Conservation (phyloP, 163 green algal genomes). For the Scenedesmus sp. region DNA sequence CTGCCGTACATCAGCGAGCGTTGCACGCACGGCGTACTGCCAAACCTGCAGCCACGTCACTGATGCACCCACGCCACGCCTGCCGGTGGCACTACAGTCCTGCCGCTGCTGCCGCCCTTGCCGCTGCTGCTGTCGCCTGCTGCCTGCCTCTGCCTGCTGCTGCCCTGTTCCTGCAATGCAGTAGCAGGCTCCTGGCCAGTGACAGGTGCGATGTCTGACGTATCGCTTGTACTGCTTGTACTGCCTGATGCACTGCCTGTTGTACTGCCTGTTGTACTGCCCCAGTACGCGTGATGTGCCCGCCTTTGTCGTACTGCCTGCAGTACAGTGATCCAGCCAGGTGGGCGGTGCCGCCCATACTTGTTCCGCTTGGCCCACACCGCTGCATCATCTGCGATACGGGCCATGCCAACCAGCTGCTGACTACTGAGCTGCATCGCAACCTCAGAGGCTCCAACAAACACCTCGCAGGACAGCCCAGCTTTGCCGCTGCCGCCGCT, state of each 20-base stretch:
- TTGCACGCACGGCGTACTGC: constrained; percentile 80
- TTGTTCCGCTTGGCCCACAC: constrained; percentile 67
- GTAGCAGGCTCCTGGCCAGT: not conserved
- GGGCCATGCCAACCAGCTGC: constrained; percentile 64
- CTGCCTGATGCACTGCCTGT: not conserved
- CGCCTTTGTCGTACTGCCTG: constrained; percentile 39
- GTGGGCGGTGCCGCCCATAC: constrained; percentile 73
- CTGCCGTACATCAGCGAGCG: constrained; percentile 71
- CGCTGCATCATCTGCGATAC: constrained; percentile 62
- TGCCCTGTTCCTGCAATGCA: not conserved
- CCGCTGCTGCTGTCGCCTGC: constrained; percentile 9
- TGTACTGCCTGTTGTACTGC: not conserved
- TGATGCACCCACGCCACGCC: constrained; percentile 32
- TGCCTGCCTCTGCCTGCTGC: not conserved
- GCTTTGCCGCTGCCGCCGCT: not conserved
- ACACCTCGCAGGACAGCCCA: constrained; percentile 55
- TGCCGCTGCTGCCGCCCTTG: not conserved
- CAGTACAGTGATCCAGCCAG: constrained; percentile 67
- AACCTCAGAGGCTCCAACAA: constrained; percentile 48
- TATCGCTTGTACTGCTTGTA: too few species aligned
- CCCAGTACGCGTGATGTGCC: not conserved
- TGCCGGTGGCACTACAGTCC: constrained; percentile 16
- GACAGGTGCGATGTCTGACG: not conserved
- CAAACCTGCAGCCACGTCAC: constrained; percentile 73
- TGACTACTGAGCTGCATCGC: constrained; percentile 52